Evolutionary conservation across 768 basidiomycete genomes (phyloP).

Genomic region (Tricholoma flavovirens): DNA sequence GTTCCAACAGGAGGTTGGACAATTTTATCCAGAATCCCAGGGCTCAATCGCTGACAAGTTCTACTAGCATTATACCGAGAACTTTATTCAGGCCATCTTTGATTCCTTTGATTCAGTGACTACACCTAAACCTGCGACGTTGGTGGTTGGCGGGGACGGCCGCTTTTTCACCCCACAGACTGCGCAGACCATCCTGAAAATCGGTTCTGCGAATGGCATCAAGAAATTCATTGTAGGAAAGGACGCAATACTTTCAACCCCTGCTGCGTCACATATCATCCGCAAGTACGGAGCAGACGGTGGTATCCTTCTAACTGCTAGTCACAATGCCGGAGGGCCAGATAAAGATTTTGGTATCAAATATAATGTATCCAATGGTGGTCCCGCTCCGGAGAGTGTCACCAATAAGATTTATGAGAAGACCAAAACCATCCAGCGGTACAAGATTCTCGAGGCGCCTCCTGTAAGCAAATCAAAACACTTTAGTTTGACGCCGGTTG

Average conservation of each 20-base stretch:
- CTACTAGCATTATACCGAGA: slow-evolving; percentile 92
- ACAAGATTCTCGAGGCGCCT: slow-evolving; percentile 77
- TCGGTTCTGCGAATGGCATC: slow-evolving; percentile 93
- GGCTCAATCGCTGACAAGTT: slow-evolving; percentile 7
- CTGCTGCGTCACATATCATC: slow-evolving; percentile 94
- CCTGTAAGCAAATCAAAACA: slow-evolving; percentile 46
- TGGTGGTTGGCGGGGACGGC: slow-evolving; percentile 97
- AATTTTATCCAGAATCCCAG: slow-evolving; percentile 8
- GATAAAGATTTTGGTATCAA: slow-evolving; percentile 99
- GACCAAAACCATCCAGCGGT: slow-evolving; percentile 79
- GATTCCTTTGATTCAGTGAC: slow-evolving; percentile 67
- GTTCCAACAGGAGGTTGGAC: slow-evolving; percentile 88
- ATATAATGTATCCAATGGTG: slow-evolving; percentile 97
- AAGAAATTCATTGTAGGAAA: slow-evolving; percentile 88
- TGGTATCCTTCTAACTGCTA: slow-evolving; percentile 94
- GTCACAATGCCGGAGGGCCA: slow-evolving; percentile 98
- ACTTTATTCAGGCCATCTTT: slow-evolving; percentile 93
- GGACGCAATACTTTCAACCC: slow-evolving; percentile 90
- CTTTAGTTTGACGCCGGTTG: slow-evolving; percentile 1
- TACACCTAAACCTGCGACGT: slow-evolving; percentile 67
- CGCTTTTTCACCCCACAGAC: slow-evolving; percentile 85
- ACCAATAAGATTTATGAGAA: slow-evolving; percentile 94
- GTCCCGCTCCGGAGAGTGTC: slow-evolving; percentile 92
- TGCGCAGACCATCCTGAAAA: slow-evolving; percentile 87
- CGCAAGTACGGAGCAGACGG: slow-evolving; percentile 94